Evolutionary conservation across 106 monocot species (phyloP), one percentile per base, ranked within the genome.

Genomic region (Dendrobium catenatum): DNA sequence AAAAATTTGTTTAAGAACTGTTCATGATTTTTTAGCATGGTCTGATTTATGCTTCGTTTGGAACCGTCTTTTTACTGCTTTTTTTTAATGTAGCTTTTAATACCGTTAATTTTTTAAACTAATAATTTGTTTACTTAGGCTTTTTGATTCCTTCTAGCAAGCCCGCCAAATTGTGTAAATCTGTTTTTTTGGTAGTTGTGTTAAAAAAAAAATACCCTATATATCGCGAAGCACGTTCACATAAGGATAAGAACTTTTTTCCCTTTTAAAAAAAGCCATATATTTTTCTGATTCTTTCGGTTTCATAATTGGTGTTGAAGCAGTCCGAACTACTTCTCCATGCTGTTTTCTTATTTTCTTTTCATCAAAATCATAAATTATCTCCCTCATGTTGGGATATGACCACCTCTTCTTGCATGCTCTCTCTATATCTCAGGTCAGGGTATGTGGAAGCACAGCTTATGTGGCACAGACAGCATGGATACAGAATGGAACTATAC

Each of bases 401-500:
- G 61, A 4, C 61, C 61, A 61, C 8, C 61, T 22, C 61, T 61
- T 22, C 3, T 61, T 61, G 61, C n/a, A 61, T 61, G 61, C 7
- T n/a, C 61, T n/a, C 61, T 22, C 61, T 49, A 31, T 15, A 24
- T 66, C 24, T 77, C 89, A 96, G 96, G 96, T 92, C 37, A 86
- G 75, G 79, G 90, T 96, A 48, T 92, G 92, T 74, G 96, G 96
- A 75, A 92, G 85, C 58, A 94, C 94, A 37, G 94, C 92, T 8
- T 97, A 92, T 79, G 96, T 97, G 10, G 87, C 94, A 11, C 96
- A 97, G 83, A 97, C 94, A 26, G 77, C 96, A 56, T 97, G 96
- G 94, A 97, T 97, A 76, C 96, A 94, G 82, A 97, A 92, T 80
- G 88, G 97, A 61, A 97, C 94, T 24, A 97, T 97, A 41, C 79